Conservation (phyloP, 345 rosid species). For the Ailanthus altissimus region DNA sequence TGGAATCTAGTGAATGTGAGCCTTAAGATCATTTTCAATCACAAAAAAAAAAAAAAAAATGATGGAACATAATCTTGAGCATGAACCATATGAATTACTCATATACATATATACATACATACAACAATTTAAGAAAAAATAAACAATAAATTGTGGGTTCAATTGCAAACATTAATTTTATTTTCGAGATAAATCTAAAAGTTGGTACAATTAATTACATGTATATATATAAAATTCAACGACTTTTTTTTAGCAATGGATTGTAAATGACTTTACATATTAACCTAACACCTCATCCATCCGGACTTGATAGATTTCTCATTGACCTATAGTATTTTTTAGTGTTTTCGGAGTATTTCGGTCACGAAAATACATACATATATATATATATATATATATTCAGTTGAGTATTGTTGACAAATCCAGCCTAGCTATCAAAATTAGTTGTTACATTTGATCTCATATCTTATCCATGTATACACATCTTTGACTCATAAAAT, state of each 20-base stretch:
- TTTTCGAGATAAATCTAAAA: not conserved
- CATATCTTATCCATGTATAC: not conserved
- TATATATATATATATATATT: too few species aligned
- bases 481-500: not conserved
- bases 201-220: not conserved
- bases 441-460: not conserved
- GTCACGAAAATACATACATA: not conserved
- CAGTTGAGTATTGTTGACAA: not conserved
- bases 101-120: too few species aligned
- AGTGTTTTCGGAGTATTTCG: not conserved
- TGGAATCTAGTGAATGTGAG: not conserved
- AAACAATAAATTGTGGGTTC: too few species aligned
- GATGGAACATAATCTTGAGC: not conserved
- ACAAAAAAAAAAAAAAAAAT: too few species aligned
- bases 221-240: not conserved
- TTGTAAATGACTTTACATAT: not conserved
- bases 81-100: too few species aligned
- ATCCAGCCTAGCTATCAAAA: not conserved
- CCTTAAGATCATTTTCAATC: too few species aligned
- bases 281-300: not conserved
- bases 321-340: not conserved
- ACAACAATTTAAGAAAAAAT: too few species aligned
- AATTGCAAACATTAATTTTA: not conserved
- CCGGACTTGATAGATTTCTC: not conserved
- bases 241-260: not conserved